Base-by-base conservation (phyloP, 371 early-diverging fungal species). In the Mortierella sp. region DNA sequence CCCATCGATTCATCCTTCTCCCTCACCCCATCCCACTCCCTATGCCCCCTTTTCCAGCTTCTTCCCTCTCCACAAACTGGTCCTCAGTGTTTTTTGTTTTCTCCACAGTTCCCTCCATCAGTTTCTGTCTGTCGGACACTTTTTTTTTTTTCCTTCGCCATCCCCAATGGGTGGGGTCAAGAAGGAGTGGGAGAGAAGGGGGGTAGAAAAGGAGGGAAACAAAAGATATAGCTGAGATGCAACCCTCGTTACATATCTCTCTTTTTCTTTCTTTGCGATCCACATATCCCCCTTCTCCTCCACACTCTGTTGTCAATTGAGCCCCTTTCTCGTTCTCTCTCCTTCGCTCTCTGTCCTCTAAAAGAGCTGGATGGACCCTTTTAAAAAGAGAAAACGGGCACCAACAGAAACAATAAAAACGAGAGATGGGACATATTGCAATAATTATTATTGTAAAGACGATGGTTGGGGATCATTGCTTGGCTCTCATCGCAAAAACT, bases 71-170 rank as follows among this genome's bases (percentile, higher is more conserved):
- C 64, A 64, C 64, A 64, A 31, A 14, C 19, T 44, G 44, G 31
- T 29, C 44, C 31, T 41, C 41, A 24, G 41, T 26, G 66, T 65
- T 31, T 26, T 44, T n/a, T n/a, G n/a, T n/a, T n/a, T 63, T 66
- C 45, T 26, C 45, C 66, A 66, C 45, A 41, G 31, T 66, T 31
- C 66, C 45, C 45, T 41, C 66, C 26, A 44, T 68, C 50, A 29
- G 40, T 0, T 45, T 4, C 52, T 2, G 34, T 7, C 37, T 64
- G 34, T 58, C 64, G 41, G 41, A 64, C n/a, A 41, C 41, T 14
- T 64, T 64, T 40, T 64, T 37, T 58, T 14, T 63, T 37, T 13
- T 63, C n/a, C 1, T 11, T 64, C 41, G 24, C n/a, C 64, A 37
- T 40, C 64, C 24, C 1, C 64, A 24, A 64, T 64, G 10, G 22